Evolutionary conservation across 2,329 filamentous ascomycete genomes (phyloP).

Genomic region (Pseudodiploospora longispora): DNA sequence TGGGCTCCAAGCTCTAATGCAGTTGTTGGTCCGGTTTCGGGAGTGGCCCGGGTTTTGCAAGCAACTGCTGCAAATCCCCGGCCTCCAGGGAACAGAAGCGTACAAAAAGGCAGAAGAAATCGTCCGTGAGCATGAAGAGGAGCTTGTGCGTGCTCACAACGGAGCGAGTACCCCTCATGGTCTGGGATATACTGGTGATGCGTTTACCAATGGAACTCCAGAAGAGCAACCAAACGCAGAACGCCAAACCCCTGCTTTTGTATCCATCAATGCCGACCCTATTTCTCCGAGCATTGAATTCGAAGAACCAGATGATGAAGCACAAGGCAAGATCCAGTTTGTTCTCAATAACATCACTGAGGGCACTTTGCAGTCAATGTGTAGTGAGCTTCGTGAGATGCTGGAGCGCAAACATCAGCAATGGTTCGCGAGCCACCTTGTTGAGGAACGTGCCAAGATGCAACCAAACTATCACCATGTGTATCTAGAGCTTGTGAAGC

Average conservation of each 20-base stretch:
- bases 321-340: conserved; percentile 90
- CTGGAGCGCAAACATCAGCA: conserved; percentile 77
- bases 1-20: conserved; percentile 86
- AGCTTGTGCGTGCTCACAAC: conserved; percentile 48
- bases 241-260: conserved; percentile 62
- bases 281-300: conserved; percentile 55
- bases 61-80: conserved; percentile 72
- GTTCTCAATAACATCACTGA: conserved; percentile 95
- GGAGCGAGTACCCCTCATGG: conserved; percentile 33
- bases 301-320: conserved; percentile 75
- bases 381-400: conserved; percentile 69
- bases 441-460: conserved; percentile 93
- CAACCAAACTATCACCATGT: conserved; percentile 94
- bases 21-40: conserved; percentile 71
- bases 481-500: conserved; percentile 80
- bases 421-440: conserved; percentile 93
- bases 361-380: conserved; percentile 76
- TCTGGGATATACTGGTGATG: conserved; percentile 34
- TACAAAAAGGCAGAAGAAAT: conserved; percentile 77
- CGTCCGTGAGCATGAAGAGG: conserved; percentile 59
- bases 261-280: conserved; percentile 68
- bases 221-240: conserved; percentile 56
- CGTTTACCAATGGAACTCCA: conserved; percentile 60
- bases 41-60: conserved; percentile 97
- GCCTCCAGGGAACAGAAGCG: conserved; percentile 76